Evolutionary conservation across 2,329 filamentous ascomycete genomes (phyloP), one percentile per base, ranked within the genome.

Genomic region (Macrophomina pseudophaseolina): DNA sequence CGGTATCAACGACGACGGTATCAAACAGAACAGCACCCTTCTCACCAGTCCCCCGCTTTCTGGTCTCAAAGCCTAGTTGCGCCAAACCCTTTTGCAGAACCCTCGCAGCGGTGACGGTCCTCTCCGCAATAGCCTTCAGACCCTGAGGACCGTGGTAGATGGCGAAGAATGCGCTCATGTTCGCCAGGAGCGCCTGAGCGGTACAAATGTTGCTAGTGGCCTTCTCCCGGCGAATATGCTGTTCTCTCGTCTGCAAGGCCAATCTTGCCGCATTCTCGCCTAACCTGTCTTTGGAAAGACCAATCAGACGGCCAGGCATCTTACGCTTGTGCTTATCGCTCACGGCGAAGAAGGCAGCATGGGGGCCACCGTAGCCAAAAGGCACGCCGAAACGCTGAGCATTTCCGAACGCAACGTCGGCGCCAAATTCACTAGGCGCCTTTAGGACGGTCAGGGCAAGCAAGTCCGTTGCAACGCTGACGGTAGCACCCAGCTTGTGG

Each of bases 151-250:
- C 94, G 76, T 98, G 94, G 79, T 97, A 98, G 64, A 97, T 85
- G 63, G 93, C 94, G 76, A 97, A 98, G 82, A 97, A 90, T 65
- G 94, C 93, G 72, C 89, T 94, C 92, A 97, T 97, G 79, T 98
- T 98, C 44, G 94, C 94, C 62, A 97, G 84, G 32, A 98, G 83
- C 8, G 94, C 94, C 80, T 98, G 94, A 1, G 94, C 94, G 1
- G 94, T 98, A 82, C 94, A 98, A 68, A 97, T 94, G 76, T 98
- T 98, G 83, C 93, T 97, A 1, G 94, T 98, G 1, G 94, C 94
- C 85, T 97, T 97, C 78, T 98, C 94, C 74, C 94, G 88, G 70
- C 94, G 88, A 76, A 98, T 97, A 78, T 98, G 94, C 82, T 98
- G 94, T 81, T 98, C 94, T 72, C 94, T 86, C 9, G 94, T 97